These are phyloP conservation scores for Alternaria postmessia DNA, from an alignment of 2,329 filamentous ascomycete species.

Conservation along the genomic window DNA sequence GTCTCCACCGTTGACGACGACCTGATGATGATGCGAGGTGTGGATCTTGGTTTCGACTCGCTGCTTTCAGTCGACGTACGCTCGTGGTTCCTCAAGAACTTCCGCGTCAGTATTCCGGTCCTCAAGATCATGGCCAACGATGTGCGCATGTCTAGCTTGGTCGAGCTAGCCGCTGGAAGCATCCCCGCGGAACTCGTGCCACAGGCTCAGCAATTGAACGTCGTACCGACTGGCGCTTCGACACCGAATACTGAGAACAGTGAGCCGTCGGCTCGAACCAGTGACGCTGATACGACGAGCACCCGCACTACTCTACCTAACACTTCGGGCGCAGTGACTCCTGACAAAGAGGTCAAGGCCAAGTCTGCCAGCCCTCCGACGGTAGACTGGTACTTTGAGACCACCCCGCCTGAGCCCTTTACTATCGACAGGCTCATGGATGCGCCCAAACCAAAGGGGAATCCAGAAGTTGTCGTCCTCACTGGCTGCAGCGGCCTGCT, in stretches of 20 bases:
- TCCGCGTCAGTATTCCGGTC: constrained; percentile 38
- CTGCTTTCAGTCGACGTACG: constrained; percentile 51
- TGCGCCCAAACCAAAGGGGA: background rate
- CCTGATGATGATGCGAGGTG: background rate
- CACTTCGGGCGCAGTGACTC: background rate
- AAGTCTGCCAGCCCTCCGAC: background rate
- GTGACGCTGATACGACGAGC: background rate
- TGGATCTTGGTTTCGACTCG: constrained; percentile 40
- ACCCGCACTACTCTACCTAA: background rate
- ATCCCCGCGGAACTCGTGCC: background rate
- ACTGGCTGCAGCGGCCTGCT: background rate
- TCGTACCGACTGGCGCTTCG: background rate
- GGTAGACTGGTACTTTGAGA: background rate
- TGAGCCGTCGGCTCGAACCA: background rate
- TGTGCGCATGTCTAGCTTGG: background rate
- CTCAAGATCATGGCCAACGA: constrained; percentile 34
- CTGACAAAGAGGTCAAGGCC: background rate
- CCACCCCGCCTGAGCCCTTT: background rate
- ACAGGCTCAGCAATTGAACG: background rate
- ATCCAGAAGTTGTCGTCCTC: background rate
- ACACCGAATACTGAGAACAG: background rate
- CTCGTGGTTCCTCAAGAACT: constrained; percentile 49
- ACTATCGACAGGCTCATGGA: background rate
- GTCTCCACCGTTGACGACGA: background rate
- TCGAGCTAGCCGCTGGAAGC: background rate